Conservation (phyloP, 1,139 yeast genomes). For the Scheffersomyces titani region DNA sequence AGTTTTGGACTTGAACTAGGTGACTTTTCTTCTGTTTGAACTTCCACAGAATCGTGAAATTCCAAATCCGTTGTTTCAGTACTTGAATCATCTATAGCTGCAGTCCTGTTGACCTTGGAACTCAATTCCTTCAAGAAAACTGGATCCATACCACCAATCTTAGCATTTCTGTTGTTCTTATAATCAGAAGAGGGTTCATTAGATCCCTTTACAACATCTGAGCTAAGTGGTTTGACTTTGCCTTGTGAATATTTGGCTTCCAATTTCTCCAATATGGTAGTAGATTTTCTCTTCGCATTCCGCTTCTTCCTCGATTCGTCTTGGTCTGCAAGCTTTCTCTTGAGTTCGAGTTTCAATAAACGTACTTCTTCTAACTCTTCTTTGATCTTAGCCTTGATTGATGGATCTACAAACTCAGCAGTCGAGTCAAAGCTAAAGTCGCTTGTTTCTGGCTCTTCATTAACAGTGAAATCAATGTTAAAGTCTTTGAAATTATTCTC, state of each 20-base stretch:
- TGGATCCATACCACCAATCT: conserved; percentile 49
- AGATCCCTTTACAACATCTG: conserved; percentile 3
- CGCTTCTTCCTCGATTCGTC: conserved; percentile 8
- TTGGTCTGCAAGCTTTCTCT: conserved; percentile 30
- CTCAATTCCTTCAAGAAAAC: conserved; percentile 59
- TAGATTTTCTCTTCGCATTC: conserved; percentile 18
- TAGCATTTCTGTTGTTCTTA: conserved; percentile 32
- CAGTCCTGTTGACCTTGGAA: conserved; percentile 46
- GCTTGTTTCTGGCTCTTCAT: conserved; percentile 18
- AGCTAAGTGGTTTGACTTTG: conserved; percentile 10
- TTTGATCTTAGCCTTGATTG: conserved; percentile 37
- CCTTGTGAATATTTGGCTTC: conserved; percentile 58
- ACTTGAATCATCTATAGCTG: conserved; percentile 25
- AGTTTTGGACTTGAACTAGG: neutral
- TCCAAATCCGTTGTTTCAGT: conserved; percentile 5
- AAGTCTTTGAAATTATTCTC: conserved; percentile 62
- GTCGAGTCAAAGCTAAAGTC: conserved; percentile 11
- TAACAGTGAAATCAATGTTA: conserved; percentile 51
- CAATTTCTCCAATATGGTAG: conserved; percentile 25
- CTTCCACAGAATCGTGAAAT: conserved; percentile 17
- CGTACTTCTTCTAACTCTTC: conserved; percentile 51
- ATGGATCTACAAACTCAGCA: conserved; percentile 32
- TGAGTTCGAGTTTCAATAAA: conserved; percentile 43
- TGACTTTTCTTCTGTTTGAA: neutral
- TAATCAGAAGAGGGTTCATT: conserved; percentile 15